Conservation (phyloP, 495 filamentous ascomycete genomes). For the Aspergillus cavernicola region DNA sequence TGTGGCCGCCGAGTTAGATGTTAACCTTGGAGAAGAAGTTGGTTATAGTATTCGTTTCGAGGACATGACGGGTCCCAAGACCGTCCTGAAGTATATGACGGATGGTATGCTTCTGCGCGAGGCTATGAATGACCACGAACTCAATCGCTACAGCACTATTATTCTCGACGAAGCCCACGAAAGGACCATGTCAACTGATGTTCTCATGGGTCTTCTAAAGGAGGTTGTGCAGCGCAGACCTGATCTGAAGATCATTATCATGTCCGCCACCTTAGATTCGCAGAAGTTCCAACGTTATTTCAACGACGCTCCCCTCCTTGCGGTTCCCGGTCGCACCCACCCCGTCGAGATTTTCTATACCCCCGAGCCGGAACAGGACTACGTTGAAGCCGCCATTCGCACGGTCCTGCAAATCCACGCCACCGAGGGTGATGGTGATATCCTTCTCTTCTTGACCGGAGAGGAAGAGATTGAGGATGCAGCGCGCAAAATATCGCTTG, state of each 20-base stretch:
- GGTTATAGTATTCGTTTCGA: slow-evolving; percentile 99
- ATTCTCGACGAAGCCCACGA: slow-evolving; percentile 99
- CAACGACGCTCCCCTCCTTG: slow-evolving; percentile 85
- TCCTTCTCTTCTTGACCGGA: slow-evolving; percentile 93
- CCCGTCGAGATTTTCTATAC: slow-evolving; percentile 99
- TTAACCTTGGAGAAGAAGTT: slow-evolving; percentile 88
- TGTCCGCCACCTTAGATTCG: slow-evolving; percentile 96
- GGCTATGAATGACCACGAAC: slow-evolving; percentile 93
- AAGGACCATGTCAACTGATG: slow-evolving; percentile 90
- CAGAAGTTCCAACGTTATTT: slow-evolving; percentile 99
- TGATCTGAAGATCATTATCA: slow-evolving; percentile 95
- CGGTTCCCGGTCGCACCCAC: slow-evolving; percentile 92
- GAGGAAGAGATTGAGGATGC: slow-evolving; percentile 99
- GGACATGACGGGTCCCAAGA: slow-evolving; percentile 86
- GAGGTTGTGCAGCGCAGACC: slow-evolving; percentile 72
- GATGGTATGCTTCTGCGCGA: slow-evolving; percentile 98
- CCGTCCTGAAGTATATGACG: slow-evolving; percentile 98
- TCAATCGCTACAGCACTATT: slow-evolving; percentile 92
- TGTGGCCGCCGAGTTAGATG: slow-evolving; percentile 96
- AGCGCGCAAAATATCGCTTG: slow-evolving; percentile 81
- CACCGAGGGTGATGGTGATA: slow-evolving; percentile 87
- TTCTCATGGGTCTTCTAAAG: slow-evolving; percentile 92
- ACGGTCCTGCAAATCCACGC: slow-evolving; percentile 97
- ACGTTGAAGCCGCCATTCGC: slow-evolving; percentile 89
- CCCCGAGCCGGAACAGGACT: slow-evolving; percentile 91